Percentiles rank a stretch among this genome's conserved stretches.
Evolutionary conservation across 352 stramenopile genomes (phyloP).

Genomic region (Phytophthora cryptogea): DNA sequence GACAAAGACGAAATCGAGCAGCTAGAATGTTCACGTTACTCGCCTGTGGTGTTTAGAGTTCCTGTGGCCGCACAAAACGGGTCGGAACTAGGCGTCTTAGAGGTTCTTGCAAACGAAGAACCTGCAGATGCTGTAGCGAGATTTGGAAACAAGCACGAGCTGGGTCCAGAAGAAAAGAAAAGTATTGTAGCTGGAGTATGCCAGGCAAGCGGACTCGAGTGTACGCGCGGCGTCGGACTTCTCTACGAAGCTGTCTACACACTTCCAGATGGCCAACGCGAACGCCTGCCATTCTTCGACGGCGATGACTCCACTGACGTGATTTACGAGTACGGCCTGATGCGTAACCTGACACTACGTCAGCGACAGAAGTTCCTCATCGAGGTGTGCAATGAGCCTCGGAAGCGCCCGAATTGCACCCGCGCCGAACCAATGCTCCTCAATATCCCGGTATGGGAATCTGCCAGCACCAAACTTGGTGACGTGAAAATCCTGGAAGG

Average conservation of each 20-base stretch:
- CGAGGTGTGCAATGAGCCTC: conserved; percentile 70
- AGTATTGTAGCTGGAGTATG: conserved; percentile 62
- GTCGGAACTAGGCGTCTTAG: conserved; percentile 59
- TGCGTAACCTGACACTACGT: conserved; percentile 70
- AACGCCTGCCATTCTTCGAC: conserved; percentile 73
- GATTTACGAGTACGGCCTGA: conserved; percentile 73
- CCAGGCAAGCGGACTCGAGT: conserved; percentile 51
- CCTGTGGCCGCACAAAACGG: conserved; percentile 67
- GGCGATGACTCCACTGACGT: conserved; percentile 76
- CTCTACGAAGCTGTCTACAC: conserved; percentile 71
- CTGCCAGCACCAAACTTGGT: conserved; percentile 66
- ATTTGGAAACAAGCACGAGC: conserved; percentile 75
- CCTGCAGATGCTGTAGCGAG: conserved; percentile 70
- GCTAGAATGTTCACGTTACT: conserved; percentile 60
- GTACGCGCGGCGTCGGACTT: conserved; percentile 56
- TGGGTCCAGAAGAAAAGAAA: conserved; percentile 58
- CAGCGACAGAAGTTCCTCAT: conserved; percentile 73
- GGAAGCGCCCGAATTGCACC: conserved; percentile 71
- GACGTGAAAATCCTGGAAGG: conserved; percentile 76
- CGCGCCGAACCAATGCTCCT: conserved; percentile 77
- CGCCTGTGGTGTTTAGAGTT: conserved; percentile 61
- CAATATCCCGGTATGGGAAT: conserved; percentile 78
- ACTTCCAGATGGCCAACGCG: conserved; percentile 45
- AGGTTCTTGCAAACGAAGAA: conserved; percentile 70
- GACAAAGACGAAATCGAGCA: conserved; percentile 22